These are phyloP conservation scores for Candida parachauliodes DNA, from an alignment of 805 yeast genomes.

Conservation along the genomic window DNA sequence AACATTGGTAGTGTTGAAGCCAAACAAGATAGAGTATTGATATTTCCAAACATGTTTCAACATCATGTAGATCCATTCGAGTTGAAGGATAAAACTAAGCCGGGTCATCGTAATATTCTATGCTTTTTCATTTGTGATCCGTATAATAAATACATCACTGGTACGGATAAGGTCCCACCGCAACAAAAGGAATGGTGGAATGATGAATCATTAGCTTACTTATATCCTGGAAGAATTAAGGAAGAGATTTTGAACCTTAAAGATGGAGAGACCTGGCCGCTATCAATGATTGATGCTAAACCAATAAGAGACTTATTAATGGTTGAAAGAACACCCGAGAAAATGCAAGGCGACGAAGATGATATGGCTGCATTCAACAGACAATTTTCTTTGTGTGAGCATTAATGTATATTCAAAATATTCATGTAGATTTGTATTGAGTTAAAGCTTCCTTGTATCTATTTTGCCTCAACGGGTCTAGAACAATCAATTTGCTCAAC, in stretches of 20 bases:
- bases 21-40: slow-evolving; percentile 23
- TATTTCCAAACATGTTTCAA: slow-evolving; percentile 38
- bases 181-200: slow-evolving; percentile 36
- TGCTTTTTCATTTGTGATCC: slow-evolving; percentile 42
- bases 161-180: slow-evolving; percentile 34
- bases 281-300: slow-evolving; percentile 22
- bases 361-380: slow-evolving; percentile 14
- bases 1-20: slow-evolving; percentile 24
- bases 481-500: slow-evolving; percentile 42
- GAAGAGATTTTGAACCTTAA: slow-evolving; percentile 8
- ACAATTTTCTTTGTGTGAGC: slow-evolving; percentile 31
- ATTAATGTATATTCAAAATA: slow-evolving; percentile 13
- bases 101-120: slow-evolving; percentile 37
- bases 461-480: slow-evolving; percentile 65
- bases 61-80: slow-evolving; percentile 39
- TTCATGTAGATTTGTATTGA: neutral
- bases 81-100: slow-evolving; percentile 29
- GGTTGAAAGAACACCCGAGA: slow-evolving; percentile 23
- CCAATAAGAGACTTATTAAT: slow-evolving; percentile 25
- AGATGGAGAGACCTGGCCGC: slow-evolving; percentile 14
- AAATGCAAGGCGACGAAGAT: slow-evolving; percentile 11
- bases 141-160: slow-evolving; percentile 20
- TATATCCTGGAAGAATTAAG: slow-evolving; percentile 9
- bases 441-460: slow-evolving; percentile 45
- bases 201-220: slow-evolving; percentile 10